Evolutionary conservation across 1,284 basidiomycete species (phyloP), one percentile per base, ranked within the genome.

Genomic region (Porogramme epimiltina): DNA sequence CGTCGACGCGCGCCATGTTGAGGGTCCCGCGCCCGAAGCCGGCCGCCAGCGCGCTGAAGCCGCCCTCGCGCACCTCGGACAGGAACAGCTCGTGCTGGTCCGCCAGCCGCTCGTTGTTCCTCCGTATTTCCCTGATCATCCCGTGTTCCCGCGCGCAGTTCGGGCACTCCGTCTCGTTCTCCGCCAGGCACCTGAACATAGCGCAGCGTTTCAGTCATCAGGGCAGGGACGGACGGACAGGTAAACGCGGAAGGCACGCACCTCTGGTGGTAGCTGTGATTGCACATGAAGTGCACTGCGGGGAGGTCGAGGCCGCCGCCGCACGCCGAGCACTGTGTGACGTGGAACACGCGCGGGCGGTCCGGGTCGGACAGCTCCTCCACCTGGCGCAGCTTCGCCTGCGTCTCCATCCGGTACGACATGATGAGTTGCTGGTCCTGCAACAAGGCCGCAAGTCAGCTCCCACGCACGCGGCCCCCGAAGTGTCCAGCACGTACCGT

Each of bases 211-310:
- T 28, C 22, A 2, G 13, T 25, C 26, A 34, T 10, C 15, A 28
- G 25, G n/a, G n/a, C n/a, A 4, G n/a, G 1, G 13, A 15, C 2
- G 19, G 20, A 19, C 26, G 16, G 1, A 24, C 8, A 8, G n/a
- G n/a, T n/a, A n/a, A n/a, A n/a, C n/a, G n/a, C n/a, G n/a, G n/a
- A n/a, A n/a, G n/a, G n/a, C n/a, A 73, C 72, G 19, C 46, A 91
- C 90, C 93, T 77, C 68, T 96, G 93, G 67, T 99, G 97, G 73
- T 93, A 99, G 56, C 90, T 94, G 70, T 99, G 96, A 65, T 91
- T 89, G 72, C 95, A 99, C 95, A 98, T 97, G 66, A 98, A 99
- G 70, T 99, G 95, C 3, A 98, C 81, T 52, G 85, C 90, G 0
- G 96, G 96, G 18, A 98, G 79, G 67, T 98, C 95, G 53, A 98